Base-by-base conservation (phyloP, 2,329 filamentous ascomycete species). In the Botrytis galanthina region DNA sequence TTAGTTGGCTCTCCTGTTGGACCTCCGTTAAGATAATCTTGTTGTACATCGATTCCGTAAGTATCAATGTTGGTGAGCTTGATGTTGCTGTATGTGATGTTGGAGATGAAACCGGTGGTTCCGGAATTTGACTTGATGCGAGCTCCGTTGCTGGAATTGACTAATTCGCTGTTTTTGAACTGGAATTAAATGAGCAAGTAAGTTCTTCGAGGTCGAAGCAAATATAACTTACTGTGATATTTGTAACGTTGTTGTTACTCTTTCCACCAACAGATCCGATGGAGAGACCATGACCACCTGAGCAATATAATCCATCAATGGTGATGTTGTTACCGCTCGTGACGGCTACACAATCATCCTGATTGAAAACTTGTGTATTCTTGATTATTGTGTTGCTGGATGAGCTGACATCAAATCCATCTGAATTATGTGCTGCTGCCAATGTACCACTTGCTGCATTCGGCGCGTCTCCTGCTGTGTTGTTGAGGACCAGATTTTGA, bases 401-500 rank as follows among this genome's bases (percentile, higher is more conserved):
- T 32, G 80, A 81, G 42, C 83, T 83, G 57, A 88, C 81, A 75
- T 86, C 85, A 75, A 87, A 87, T 8, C 82, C 86, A 75, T 89
- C 87, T 1, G 87, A 88, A 82, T 89, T 89, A 75, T 86, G 84
- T 1, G 76, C 78, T 37, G 78, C 79, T 10, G 77, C 54, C 6
- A 77, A 61, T 32, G 68, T 74, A 10, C 63, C 67, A 66, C 77
- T 79, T 32, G 73, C 73, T 26, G 70, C 70, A 39, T 84, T 84
- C 3, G 80, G 81, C 2, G 78, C 76, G 73, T 89, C 85, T 37
- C 89, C 89, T 26, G 82, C 87, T 4, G 83, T 83, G 81, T 90
- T 88, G 80, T 91, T 86, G 74, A 91, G 86, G 42, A 84, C 85
- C 76, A 90, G 83, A 69, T 84, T 80, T 37, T 83, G 83, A 26